Evolutionary conservation across 1,284 basidiomycete species (phyloP).

Genomic region (Marasmius sp.): DNA sequence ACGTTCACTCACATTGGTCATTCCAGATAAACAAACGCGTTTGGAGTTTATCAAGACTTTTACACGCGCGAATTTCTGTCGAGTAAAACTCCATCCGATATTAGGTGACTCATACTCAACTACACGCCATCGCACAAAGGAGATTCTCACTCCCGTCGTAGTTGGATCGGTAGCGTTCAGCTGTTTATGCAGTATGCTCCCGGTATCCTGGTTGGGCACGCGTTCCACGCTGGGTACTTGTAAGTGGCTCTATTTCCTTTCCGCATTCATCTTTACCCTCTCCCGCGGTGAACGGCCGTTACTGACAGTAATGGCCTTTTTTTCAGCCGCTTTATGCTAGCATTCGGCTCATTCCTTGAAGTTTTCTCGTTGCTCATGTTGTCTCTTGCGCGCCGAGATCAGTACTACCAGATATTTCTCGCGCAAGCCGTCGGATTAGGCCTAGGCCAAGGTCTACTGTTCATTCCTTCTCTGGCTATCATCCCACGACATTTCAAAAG

Average conservation of each 20-base stretch:
- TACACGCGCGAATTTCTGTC: slow-evolving; percentile 46
- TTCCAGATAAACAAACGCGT: slow-evolving; percentile 37
- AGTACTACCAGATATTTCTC: slow-evolving; percentile 47
- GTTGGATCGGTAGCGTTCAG: slow-evolving; percentile 48
- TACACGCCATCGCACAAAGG: background rate
- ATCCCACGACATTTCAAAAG: slow-evolving; percentile 47
- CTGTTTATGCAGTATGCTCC: slow-evolving; percentile 42
- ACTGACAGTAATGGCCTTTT: background rate
- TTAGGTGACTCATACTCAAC: slow-evolving; percentile 31
- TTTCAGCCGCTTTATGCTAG: slow-evolving; percentile 36
- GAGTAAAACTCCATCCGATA: slow-evolving; percentile 43
- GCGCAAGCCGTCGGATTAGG: slow-evolving; percentile 54
- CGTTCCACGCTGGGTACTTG: slow-evolving; percentile 45
- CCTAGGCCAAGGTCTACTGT: slow-evolving; percentile 48
- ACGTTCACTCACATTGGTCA: background rate
- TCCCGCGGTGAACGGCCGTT: background rate
- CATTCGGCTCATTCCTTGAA: slow-evolving; percentile 34
- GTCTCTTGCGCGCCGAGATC: slow-evolving; percentile 33
- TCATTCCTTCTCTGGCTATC: slow-evolving; percentile 50
- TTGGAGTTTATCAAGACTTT: slow-evolving; percentile 45
- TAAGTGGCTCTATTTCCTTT: slow-evolving; percentile 20
- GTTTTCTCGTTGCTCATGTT: slow-evolving; percentile 42
- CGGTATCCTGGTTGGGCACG: slow-evolving; percentile 38
- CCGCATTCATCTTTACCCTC: slow-evolving; percentile 7
- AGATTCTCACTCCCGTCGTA: slow-evolving; percentile 12